Conservation (phyloP, 2,329 filamentous ascomycete species). For the Rhynchosporium secalis region DNA sequence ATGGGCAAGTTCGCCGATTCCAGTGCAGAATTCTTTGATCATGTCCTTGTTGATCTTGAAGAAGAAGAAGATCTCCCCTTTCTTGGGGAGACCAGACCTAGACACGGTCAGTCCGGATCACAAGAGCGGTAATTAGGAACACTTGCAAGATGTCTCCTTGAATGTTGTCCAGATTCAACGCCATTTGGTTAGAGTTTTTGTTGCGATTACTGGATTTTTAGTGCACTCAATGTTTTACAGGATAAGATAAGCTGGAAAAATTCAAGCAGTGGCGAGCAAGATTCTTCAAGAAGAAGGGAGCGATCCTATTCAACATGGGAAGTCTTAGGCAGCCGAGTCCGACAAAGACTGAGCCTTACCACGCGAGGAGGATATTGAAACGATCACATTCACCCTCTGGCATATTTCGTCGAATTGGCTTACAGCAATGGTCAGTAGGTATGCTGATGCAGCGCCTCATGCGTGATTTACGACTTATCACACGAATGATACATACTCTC, state of each 20-base stretch:
- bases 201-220: background rate
- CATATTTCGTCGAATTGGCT: background rate
- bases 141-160: constrained; percentile 5
- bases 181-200: background rate
- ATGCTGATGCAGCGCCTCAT: background rate
- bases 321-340: background rate
- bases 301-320: background rate
- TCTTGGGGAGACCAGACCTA: constrained; percentile 11
- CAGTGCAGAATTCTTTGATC: constrained; percentile 8
- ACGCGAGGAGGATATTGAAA: background rate
- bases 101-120: background rate
- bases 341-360: background rate
- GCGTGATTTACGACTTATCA: background rate
- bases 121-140: background rate
- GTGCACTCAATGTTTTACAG: background rate
- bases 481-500: background rate
- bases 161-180: constrained; percentile 9
- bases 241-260: background rate
- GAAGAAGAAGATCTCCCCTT: constrained; percentile 15
- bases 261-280: background rate
- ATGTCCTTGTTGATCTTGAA: constrained; percentile 6
- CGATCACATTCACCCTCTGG: background rate
- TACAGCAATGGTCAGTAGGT: background rate
- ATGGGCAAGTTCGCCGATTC: constrained; percentile 4
- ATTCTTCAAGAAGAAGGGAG: background rate